Evolutionary conservation across 208 protist genomes (phyloP), one percentile per base, ranked within the genome.

Genomic region (Leptomonas seymouri): DNA sequence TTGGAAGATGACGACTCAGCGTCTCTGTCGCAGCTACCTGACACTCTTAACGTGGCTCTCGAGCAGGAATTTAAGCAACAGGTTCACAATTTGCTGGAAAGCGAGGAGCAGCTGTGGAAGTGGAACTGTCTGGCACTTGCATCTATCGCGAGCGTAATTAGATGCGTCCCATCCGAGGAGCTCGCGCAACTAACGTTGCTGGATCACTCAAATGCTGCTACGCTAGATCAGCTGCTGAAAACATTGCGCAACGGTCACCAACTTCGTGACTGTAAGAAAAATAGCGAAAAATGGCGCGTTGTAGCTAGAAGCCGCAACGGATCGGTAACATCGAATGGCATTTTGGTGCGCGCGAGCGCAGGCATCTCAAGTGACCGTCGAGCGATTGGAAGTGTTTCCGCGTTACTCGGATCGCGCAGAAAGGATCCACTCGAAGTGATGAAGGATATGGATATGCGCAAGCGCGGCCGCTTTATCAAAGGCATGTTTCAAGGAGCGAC

Each of bases 81-180:
- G 6, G 82, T 89, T 23, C 54, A 75, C 31, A 76, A 83, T 49
- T 65, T 93, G n/a, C 75, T 93, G 31, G 90, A 96, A 67, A 86
- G 82, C 69, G 77, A 89, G 51, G 84, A 85, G 60, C 87, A 93
- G 53, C 71, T 96, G 28, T 89, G 84, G 84, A 96, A 90, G 45
- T 93, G 87, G 87, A 96, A 96, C 61, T 80, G 72, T 18, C 75
- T 91, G 50, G 81, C 82, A 25, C 45, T 91, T 39, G 71, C 74
- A 14, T 62, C 85, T 3, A 89, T 96, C 45, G 63, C 86, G 4
- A 75, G 75, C 48, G 80, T 93, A 4, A 71, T 96, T 45, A 61
- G 74, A 16, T 90, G 81, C 68, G 82, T 83, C 0, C 74, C 80
- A 0, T 49, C 83, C 11, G 69, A 74, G 25, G 91, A 96, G 70